phyloP scores from a whole-genome alignment of 306 rosid genomes.

The Trichosanthes truncata region DNA sequence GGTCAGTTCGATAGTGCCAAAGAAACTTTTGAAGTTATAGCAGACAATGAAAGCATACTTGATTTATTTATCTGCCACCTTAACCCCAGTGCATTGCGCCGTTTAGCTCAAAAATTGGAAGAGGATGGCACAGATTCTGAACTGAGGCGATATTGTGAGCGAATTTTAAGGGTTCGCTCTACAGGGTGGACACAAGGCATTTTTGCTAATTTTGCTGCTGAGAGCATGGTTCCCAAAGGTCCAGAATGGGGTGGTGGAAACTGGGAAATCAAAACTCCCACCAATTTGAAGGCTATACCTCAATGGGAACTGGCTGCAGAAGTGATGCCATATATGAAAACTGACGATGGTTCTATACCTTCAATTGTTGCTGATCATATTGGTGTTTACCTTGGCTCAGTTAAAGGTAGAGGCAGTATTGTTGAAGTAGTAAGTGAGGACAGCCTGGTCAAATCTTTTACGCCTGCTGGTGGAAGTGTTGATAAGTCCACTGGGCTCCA shows the following conservation, averaged over 20 bases:
- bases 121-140: constrained; percentile 93
- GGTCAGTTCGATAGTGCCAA: constrained; percentile 97
- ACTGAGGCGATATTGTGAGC: constrained; percentile 91
- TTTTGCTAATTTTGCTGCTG: constrained; percentile 97
- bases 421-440: constrained; percentile 95
- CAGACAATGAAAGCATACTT: constrained; percentile 84
- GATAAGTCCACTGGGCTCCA: constrained; percentile 44
- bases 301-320: constrained; percentile 97
- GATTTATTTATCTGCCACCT: constrained; percentile 97
- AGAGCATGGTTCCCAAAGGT: constrained; percentile 99
- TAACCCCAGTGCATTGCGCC: constrained; percentile 97
- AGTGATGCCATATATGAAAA: constrained; percentile 92
- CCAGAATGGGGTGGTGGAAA: constrained; percentile 99
- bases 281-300: constrained; percentile 76
- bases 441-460: constrained; percentile 66
- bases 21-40: constrained; percentile 90
- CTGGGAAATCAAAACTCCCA: constrained; percentile 98
- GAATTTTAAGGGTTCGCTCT: constrained; percentile 86
- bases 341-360: constrained; percentile 87
- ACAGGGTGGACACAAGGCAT: constrained; percentile 99
- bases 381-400: constrained; percentile 85
- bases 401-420: constrained; percentile 83
- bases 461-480: constrained; percentile 31
- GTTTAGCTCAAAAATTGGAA: constrained; percentile 97
- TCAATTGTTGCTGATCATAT: constrained; percentile 83